Base-by-base conservation (phyloP, 768 basidiomycete species). In the Tricholoma bakamatsutake region DNA sequence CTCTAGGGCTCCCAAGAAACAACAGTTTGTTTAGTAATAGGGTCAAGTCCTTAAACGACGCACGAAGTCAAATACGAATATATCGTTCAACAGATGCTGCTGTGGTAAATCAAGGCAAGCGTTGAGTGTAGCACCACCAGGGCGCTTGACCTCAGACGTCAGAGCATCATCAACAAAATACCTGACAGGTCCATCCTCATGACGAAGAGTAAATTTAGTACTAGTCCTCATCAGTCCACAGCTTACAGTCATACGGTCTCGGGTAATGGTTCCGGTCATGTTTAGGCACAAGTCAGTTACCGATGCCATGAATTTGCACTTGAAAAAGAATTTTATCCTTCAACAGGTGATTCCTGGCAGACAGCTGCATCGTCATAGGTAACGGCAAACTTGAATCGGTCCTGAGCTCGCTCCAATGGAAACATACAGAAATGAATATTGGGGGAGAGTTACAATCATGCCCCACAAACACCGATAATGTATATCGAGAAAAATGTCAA, bases 151-250 rank as follows among this genome's bases (percentile, higher is more conserved):
- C 17, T 48, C 46, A n/a, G 46, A 17, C 31, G 46, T 17, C 8
- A n/a, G n/a, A 31, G 17, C 15, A 31, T 48, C 46, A 48, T 30
- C 15, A 48, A 31, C 28, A n/a, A n/a, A 8, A 48, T 48, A 31
- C 28, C n/a, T 9, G 17, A n/a, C n/a, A 8, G 30, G 4, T n/a
- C 30, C 24, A 75, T 68, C 59, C 82, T 76, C 39, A 60, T 62
- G 61, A 86, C 84, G 71, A 42, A 75, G 77, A 7, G 85, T 87
- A 59, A 89, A 90, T 68, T 91, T 90, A 64, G 81, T 84, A 59
- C 86, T 81, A 39, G 90, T 77, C 28, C 88, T 89, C 40, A 91
- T 70, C n/a, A 85, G 85, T 31, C 88, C 88, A n/a, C 88, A 87
- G 55, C 90, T 89, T 60, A 91, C 83, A n/a, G 83, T 77, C 90